Evolutionary conservation across 2,329 filamentous ascomycete species (phyloP).

Genomic region (Colletotrichum phormii): DNA sequence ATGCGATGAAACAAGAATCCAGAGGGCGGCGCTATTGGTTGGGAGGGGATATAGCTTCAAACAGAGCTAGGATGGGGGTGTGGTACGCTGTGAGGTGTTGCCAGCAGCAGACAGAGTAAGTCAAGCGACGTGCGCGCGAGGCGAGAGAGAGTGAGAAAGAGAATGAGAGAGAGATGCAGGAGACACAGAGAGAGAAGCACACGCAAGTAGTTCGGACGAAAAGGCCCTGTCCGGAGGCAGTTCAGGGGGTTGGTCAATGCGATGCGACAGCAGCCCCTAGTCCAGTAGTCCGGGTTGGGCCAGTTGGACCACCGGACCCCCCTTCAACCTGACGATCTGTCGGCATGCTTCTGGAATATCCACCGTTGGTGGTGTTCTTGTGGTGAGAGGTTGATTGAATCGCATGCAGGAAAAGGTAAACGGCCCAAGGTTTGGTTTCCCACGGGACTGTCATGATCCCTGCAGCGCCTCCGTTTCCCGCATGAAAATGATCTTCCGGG

Average conservation of each 20-base stretch:
- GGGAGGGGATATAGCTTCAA: constrained; percentile 36
- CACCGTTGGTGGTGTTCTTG: constrained; percentile 23
- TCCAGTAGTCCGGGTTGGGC: constrained; percentile 11
- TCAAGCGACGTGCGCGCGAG: background rate
- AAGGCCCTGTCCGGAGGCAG: constrained; percentile 16
- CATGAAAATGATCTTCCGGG: constrained; percentile 13
- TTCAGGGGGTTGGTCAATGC: constrained; percentile 32
- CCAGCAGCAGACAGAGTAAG: constrained; percentile 1
- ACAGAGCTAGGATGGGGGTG: constrained; percentile 23
- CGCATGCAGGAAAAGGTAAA: constrained; percentile 2
- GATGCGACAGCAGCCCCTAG: constrained; percentile 34
- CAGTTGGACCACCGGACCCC: background rate
- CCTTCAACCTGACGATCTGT: constrained; percentile 1
- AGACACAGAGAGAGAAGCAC: constrained; percentile 9
- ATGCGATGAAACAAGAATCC: constrained; percentile 38
- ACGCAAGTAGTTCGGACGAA: constrained; percentile 35
- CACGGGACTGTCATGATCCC: constrained; percentile 26
- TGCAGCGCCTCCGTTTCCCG: constrained; percentile 10
- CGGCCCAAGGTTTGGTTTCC: constrained; percentile 17
- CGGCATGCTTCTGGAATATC: constrained; percentile 23
- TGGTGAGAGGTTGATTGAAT: constrained; percentile 34
- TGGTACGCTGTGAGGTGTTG: constrained; percentile 7
- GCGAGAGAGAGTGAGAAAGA: background rate
- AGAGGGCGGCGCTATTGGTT: constrained; percentile 31
- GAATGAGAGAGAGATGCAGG: background rate